Base-by-base conservation (phyloP, 192 early-diverging fungal genomes). In the Coemansia erecta region DNA sequence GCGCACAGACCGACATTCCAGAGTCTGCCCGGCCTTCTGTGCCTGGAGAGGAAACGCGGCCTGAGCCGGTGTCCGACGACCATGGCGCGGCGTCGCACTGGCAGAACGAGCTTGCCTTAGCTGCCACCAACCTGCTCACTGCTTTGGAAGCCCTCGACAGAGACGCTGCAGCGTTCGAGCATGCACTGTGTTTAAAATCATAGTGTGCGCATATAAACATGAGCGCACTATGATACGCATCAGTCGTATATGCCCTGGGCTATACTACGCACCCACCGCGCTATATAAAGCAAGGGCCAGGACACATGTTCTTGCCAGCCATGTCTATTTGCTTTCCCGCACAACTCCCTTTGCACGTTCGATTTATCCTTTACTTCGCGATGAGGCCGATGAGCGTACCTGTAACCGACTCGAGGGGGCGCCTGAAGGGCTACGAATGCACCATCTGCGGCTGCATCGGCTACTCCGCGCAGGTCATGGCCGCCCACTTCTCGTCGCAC, bases 111-210 rank as follows among this genome's bases (percentile, higher is more conserved):
- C 40, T 77, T 33, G 52, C 58, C 2, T 13, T 45, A 0, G 61
- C 57, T 11, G 64, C 68, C 0, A 45, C 26, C n/a, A 63, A 58
- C 42, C 58, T 77, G 1, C 53, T 66, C 11, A 54, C 53, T n/a
- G 41, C 66, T 31, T 53, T 77, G 9, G 64, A 66, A 26, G 50
- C 42, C 17, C 45, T 77, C 8, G 68, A 66, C 19, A 21, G 31
- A 21, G 55, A 41, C 4, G 17, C 60, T 12, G 60, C 54, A 15
- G 37, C 60, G 1, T 33, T n/a, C n/a, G n/a, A n/a, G n/a, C n/a
- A n/a, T n/a, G n/a, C n/a, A n/a, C 28, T 31, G 28, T 31, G 28
- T 31, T 31, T 31, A 31, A 31, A 31, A 31, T 31, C 28, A 31
- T 31, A 31, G n/a, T 19, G 22, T 4, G 8, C 11, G 8, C 22